Percentiles rank a stretch among this genome's conserved stretches.
phyloP scores from a whole-genome alignment of 23 red algal genomes.

The Agarophyton chilense region DNA sequence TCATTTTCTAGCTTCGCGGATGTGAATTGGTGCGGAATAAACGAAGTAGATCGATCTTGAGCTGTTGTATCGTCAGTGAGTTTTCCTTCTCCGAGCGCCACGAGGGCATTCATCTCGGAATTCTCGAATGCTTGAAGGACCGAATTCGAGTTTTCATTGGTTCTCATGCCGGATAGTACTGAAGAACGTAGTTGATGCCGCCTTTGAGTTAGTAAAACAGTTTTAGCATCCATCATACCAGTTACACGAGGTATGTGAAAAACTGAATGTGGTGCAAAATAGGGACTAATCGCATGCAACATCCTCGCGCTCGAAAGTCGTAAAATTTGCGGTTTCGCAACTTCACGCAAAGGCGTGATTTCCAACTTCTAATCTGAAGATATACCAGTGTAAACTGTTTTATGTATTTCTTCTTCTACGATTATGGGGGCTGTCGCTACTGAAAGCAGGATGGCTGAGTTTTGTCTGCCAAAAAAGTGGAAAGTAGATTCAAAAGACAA shows the following conservation, averaged over 20 bases:
- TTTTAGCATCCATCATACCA: constrained; percentile 54
- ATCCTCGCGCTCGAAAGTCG: constrained; percentile 44
- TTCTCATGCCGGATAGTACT: too few species aligned
- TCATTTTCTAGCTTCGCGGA: not conserved
- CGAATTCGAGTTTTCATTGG: not conserved
- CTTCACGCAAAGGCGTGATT: constrained; percentile 55
- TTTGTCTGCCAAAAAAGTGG: constrained; percentile 45
- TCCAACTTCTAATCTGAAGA: constrained; percentile 48
- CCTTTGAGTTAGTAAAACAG: constrained; percentile 35
- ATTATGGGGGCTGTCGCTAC: constrained; percentile 32
- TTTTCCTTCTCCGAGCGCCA: not conserved
- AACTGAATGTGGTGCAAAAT: constrained; percentile 34
- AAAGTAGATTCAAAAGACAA: constrained; percentile 51
- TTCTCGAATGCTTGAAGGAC: not conserved
- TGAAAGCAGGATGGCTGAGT: constrained; percentile 48
- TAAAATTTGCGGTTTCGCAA: constrained; percentile 35
- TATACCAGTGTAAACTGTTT: constrained; percentile 53
- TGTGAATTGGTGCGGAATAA: not conserved
- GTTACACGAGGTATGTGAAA: constrained; percentile 41
- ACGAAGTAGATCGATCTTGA: not conserved
- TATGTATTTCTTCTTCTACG: constrained; percentile 44
- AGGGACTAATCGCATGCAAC: constrained; percentile 47
- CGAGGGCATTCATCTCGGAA: not conserved
- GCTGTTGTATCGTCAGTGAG: not conserved
- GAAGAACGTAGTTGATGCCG: not conserved